Percentiles rank a stretch among this genome's conserved stretches.
phyloP scores from a whole-genome alignment of 306 rosid genomes.

The Rosa chinensis region DNA sequence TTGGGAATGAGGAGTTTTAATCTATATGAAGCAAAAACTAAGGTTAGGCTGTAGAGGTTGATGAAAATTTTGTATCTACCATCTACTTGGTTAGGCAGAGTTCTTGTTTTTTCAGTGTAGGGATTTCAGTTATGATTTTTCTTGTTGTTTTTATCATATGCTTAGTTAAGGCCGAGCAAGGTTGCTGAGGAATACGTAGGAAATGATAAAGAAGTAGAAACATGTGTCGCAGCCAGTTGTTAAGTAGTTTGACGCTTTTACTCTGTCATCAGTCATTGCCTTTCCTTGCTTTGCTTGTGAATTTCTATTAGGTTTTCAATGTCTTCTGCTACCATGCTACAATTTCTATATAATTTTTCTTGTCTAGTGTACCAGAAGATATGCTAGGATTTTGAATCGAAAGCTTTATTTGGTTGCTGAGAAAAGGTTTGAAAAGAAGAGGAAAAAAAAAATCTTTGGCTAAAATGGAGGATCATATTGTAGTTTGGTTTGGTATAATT shows the following conservation, averaged over 20 bases:
- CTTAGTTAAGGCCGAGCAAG: background rate
- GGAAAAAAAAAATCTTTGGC: background rate
- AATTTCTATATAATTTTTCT: background rate
- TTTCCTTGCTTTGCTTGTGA: background rate
- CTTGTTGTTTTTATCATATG: background rate
- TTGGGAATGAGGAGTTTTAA: background rate
- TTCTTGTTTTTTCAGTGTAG: background rate
- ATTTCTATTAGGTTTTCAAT: background rate
- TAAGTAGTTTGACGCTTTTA: background rate
- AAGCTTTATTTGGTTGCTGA: constrained; percentile 15
- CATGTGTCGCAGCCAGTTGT: background rate
- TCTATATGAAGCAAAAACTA: background rate
- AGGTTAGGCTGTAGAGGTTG: background rate
- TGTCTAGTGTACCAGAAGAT: constrained; percentile 23
- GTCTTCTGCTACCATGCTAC: background rate
- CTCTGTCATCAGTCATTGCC: background rate
- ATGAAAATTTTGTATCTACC: background rate
- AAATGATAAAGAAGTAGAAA: background rate
- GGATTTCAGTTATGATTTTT: background rate
- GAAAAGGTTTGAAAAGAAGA: constrained; percentile 18
- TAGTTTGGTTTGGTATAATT: constrained; percentile 8
- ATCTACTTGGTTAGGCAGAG: background rate
- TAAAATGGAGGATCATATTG: constrained; percentile 11
- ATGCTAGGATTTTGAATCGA: constrained; percentile 9
- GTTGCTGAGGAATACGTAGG: constrained; percentile 6